These are phyloP conservation scores for Clitopilus hobsonii DNA, from an alignment of 768 basidiomycete genomes.

Conservation along the genomic window DNA sequence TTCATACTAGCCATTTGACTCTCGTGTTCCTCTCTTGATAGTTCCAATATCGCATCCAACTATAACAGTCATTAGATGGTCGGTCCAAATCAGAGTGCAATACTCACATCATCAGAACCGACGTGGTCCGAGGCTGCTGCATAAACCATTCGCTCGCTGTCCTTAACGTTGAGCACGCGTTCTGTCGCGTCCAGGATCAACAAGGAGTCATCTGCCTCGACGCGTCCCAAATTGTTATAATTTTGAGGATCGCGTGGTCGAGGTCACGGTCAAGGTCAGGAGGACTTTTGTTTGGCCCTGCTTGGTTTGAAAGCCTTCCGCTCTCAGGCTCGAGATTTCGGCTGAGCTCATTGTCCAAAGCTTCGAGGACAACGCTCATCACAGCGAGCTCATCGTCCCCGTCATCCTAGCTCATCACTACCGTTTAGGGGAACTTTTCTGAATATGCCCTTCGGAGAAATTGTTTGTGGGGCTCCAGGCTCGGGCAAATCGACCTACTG, in stretches of 20 bases:
- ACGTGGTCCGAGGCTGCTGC: conserved; percentile 16
- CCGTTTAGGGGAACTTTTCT: not conserved
- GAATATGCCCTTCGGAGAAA: conserved; percentile 81
- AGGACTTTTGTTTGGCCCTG: not conserved
- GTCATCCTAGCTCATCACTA: not conserved
- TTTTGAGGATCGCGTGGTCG: not conserved
- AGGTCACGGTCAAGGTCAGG: not conserved
- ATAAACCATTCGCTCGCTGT: not conserved
- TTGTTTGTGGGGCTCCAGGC: conserved; percentile 83
- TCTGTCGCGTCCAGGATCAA: not conserved
- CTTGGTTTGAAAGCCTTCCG: not conserved
- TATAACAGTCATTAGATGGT: conserved; percentile 1
- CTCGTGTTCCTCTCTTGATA: conserved; percentile 17
- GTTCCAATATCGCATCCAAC: conserved; percentile 19
- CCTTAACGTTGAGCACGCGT: not conserved
- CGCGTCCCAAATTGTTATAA: not conserved
- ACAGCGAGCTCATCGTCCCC: not conserved
- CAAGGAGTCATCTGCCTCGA: not conserved
- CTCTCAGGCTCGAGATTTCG: not conserved
- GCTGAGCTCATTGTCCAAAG: not conserved
- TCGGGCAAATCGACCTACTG: conserved; percentile 89
- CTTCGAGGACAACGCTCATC: not conserved
- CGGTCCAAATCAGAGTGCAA: not conserved
- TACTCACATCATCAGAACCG: conserved; percentile 28
- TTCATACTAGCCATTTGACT: not conserved